Evolutionary conservation across 768 basidiomycete genomes (phyloP).

Genomic region (Amanita exitialis): DNA sequence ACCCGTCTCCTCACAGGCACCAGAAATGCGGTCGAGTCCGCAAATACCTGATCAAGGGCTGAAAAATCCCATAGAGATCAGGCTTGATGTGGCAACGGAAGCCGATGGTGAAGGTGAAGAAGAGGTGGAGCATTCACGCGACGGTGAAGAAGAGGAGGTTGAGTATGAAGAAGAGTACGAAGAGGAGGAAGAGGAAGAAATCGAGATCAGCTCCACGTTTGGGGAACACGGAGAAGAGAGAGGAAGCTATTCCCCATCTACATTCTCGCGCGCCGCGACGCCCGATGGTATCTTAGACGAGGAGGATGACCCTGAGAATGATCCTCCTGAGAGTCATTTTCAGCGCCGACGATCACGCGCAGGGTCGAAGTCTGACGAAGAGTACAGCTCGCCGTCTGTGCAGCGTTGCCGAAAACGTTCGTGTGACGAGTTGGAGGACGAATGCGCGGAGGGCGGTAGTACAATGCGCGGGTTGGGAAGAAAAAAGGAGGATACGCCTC

Average conservation of each 20-base stretch:
- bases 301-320: slow-evolving; percentile 9
- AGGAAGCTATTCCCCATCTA: slow-evolving; percentile 7
- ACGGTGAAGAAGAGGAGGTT: slow-evolving; percentile 10
- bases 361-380: not conserved
- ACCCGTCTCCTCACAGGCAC: slow-evolving; percentile 8
- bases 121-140: slow-evolving; percentile 13
- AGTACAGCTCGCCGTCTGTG: not conserved
- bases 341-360: not conserved
- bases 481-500: slow-evolving; percentile 8
- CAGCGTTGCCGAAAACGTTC: slow-evolving; percentile 13
- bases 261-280: not conserved
- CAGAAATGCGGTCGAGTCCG: slow-evolving; percentile 2
- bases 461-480: not conserved
- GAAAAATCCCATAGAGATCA: slow-evolving; percentile 5
- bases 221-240: slow-evolving; percentile 19
- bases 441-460: slow-evolving; percentile 6
- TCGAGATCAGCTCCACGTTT: slow-evolving; percentile 22
- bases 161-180: slow-evolving; percentile 17
- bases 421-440: slow-evolving; percentile 11
- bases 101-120: slow-evolving; percentile 16
- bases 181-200: slow-evolving; percentile 17
- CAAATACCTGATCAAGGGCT: not conserved
- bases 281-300: not conserved
- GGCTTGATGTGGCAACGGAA: slow-evolving; percentile 8
- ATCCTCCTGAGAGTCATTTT: not conserved